phyloP scores from a whole-genome alignment of 768 basidiomycete species.

The Mycena amicta region DNA sequence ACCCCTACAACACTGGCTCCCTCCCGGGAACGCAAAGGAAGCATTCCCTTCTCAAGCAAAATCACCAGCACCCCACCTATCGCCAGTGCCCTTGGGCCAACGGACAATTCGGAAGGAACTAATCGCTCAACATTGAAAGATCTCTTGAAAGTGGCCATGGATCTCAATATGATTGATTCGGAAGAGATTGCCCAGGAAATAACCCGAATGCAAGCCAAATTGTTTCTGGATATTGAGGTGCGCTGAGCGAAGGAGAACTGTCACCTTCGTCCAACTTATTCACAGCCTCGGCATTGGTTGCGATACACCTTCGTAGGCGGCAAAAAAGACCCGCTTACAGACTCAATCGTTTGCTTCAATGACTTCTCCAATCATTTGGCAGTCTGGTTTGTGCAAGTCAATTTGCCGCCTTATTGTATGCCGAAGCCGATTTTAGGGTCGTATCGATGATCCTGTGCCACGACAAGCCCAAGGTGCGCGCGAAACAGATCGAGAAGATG shows the following conservation, averaged over 20 bases:
- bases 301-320: slow-evolving; percentile 73
- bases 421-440: slow-evolving; percentile 59
- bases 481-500: slow-evolving; percentile 85
- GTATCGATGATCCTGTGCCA: slow-evolving; percentile 89
- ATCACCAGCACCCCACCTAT: slow-evolving; percentile 39
- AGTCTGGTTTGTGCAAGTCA: slow-evolving; percentile 60
- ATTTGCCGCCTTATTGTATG: slow-evolving; percentile 2
- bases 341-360: slow-evolving; percentile 76
- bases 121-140: slow-evolving; percentile 66
- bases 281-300: slow-evolving; percentile 85
- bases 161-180: slow-evolving; percentile 58
- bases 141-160: slow-evolving; percentile 58
- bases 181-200: slow-evolving; percentile 84
- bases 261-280: no score
- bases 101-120: slow-evolving; percentile 41
- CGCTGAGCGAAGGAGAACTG: slow-evolving; percentile 17
- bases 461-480: slow-evolving; percentile 73
- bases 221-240: slow-evolving; percentile 81
- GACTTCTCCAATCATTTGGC: slow-evolving; percentile 81
- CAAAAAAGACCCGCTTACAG: slow-evolving; percentile 62
- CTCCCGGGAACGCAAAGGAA: slow-evolving; percentile 67
- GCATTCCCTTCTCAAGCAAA: slow-evolving; percentile 58
- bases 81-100: slow-evolving; percentile 27
- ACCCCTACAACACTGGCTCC: slow-evolving; percentile 25
- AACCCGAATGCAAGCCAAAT: slow-evolving; percentile 67